phyloP scores from a whole-genome alignment of 306 rosid species.

The Carpinus fangiana region DNA sequence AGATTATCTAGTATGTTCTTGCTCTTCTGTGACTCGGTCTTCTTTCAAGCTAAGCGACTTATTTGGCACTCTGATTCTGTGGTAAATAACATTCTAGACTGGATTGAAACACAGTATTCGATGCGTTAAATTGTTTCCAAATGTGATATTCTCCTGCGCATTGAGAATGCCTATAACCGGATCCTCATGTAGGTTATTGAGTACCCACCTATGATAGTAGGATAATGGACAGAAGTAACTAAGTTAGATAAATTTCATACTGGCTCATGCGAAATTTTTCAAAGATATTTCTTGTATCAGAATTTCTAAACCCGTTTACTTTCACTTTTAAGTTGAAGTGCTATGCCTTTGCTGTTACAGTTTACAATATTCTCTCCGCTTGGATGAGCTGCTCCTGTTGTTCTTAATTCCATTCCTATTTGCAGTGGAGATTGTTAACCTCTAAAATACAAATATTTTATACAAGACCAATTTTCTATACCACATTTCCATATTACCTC shows the following conservation, averaged over 20 bases:
- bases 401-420: not conserved
- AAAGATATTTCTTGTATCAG: not conserved
- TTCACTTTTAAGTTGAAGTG: not conserved
- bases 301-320: not conserved
- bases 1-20: not conserved
- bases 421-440: not conserved
- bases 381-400: not conserved
- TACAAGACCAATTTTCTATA: not conserved
- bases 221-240: not conserved
- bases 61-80: not conserved
- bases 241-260: not conserved
- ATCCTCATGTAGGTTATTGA: constrained; percentile 4
- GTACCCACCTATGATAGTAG: not conserved
- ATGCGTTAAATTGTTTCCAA: not conserved
- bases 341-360: not conserved
- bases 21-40: not conserved
- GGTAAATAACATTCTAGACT: not conserved
- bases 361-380: not conserved
- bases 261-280: not conserved
- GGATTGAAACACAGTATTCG: not conserved
- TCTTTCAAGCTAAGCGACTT: not conserved
- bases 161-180: not conserved
- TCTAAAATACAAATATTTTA: not conserved
- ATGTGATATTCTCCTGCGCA: not conserved
- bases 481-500: not conserved